These are phyloP conservation scores for Clonostachys chloroleuca DNA, from an alignment of 2,329 filamentous ascomycete genomes.

Conservation along the genomic window DNA sequence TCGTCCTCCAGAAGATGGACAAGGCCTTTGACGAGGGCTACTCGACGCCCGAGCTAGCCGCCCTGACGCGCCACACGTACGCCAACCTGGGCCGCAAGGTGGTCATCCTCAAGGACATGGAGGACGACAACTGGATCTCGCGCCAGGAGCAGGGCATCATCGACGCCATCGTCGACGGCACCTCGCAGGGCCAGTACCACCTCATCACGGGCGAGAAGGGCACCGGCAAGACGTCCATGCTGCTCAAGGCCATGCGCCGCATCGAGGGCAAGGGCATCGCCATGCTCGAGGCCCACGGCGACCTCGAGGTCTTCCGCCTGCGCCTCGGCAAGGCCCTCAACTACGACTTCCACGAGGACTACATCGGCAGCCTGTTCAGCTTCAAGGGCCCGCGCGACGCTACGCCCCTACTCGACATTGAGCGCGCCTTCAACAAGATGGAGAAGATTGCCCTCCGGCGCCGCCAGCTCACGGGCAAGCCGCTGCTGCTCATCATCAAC, in stretches of 20 bases:
- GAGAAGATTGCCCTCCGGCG: constrained; percentile 64
- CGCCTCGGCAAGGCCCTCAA: constrained; percentile 66
- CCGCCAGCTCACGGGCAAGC: constrained; percentile 38
- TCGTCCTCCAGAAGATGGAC: constrained; percentile 69
- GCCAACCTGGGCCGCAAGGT: constrained; percentile 11
- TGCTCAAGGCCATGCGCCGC: constrained; percentile 66
- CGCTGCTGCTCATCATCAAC: constrained; percentile 63
- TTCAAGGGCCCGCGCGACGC: constrained; percentile 67
- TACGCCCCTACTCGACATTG: constrained; percentile 64
- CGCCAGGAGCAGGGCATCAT: constrained; percentile 59
- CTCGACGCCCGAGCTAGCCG: constrained; percentile 57
- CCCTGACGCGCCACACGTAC: constrained; percentile 27
- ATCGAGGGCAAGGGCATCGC: constrained; percentile 62
- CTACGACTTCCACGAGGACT: constrained; percentile 64
- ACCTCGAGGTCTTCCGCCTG: constrained; percentile 69
- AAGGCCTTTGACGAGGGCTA: constrained; percentile 67
- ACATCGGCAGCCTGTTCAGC: constrained; percentile 67
- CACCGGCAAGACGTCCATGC: constrained; percentile 68
- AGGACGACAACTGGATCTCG: constrained; percentile 42
- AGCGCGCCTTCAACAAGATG: constrained; percentile 69
- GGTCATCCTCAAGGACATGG: constrained; percentile 7
- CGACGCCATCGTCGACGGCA: constrained; percentile 56
- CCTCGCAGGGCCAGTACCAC: constrained; percentile 58
- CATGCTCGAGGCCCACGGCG: constrained; percentile 67
- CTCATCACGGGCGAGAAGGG: constrained; percentile 67